Evolutionary conservation across 108 stramenopile genomes (phyloP).

Genomic region (Discostella stelligeroides): DNA sequence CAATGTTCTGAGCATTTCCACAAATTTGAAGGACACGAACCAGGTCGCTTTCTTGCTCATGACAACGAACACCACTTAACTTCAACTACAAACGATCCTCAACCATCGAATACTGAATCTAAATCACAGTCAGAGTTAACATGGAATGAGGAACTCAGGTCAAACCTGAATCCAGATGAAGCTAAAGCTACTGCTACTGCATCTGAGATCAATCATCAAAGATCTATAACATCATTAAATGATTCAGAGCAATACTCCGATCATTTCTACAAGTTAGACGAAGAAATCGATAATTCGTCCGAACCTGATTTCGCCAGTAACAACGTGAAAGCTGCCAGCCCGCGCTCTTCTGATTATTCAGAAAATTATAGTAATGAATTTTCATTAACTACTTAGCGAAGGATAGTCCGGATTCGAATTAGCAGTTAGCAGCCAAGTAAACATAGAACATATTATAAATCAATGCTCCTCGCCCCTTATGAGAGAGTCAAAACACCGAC

Average conservation of each 20-base stretch:
- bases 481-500: constrained; percentile 61
- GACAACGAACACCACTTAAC: no score
- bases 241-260: constrained; percentile 5
- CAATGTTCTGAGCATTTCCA: no score
- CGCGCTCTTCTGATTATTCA: not conserved
- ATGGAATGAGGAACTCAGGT: no score
- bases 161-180: no score
- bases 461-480: constrained; percentile 16
- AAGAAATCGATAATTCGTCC: constrained; percentile 1
- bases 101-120: no score
- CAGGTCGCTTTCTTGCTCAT: no score
- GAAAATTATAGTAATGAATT: not conserved
- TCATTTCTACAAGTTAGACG: not conserved
- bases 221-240: not conserved
- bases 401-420: no score
- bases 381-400: no score
- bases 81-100: not conserved
- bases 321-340: not conserved
- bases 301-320: not conserved
- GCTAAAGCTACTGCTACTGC: not conserved
- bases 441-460: no score
- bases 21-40: no score
- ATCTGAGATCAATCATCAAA: not conserved
- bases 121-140: no score
- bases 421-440: no score